These are phyloP conservation scores for Lipomyces spencermartinsiae DNA, from an alignment of 805 yeast genomes.

Conservation along the genomic window DNA sequence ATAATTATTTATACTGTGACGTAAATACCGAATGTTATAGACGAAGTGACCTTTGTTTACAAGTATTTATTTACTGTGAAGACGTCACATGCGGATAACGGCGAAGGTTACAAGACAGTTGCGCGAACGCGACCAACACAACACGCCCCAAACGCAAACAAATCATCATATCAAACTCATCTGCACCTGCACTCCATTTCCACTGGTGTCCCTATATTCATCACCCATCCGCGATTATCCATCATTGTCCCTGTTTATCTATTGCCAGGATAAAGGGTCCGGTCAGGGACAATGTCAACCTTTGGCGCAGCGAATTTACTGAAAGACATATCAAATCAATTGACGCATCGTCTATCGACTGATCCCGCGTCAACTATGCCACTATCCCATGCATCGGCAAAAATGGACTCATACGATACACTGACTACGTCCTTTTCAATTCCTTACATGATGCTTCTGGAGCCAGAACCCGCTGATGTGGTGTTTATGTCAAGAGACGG, in stretches of 20 bases:
- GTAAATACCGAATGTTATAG: no score
- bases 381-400: neutral
- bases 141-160: neutral
- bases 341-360: neutral
- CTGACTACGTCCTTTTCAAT: conserved; percentile 35
- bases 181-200: neutral
- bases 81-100: no score
- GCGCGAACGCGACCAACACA: neutral
- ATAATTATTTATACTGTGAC: no score
- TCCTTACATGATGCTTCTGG: conserved; percentile 35
- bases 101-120: no score
- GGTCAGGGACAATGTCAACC: neutral
- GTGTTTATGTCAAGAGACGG: conserved; percentile 32
- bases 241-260: neutral
- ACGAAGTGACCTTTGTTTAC: no score
- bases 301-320: neutral
- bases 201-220: neutral
- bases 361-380: neutral
- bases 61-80: no score
- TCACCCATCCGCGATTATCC: neutral
- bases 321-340: neutral
- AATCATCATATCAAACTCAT: neutral
- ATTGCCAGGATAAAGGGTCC: neutral
- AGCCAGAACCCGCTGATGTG: conserved; percentile 31
- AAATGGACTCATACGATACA: conserved; percentile 20